Base-by-base conservation (phyloP, 176 grass and related monocot genomes). In the Avena insularis region DNA sequence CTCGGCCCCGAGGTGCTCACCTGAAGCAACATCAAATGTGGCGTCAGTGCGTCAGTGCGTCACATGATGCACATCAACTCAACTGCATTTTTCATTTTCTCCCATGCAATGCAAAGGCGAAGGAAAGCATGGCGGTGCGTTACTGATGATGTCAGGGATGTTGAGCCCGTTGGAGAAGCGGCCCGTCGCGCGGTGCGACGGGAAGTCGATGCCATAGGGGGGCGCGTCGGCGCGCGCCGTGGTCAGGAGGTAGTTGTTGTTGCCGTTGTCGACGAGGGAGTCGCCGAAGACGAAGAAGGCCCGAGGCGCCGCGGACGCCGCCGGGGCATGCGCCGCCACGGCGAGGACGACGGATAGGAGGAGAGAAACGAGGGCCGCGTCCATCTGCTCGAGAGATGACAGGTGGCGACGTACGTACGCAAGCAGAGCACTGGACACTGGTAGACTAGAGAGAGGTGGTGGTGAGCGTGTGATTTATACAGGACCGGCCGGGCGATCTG, bases 201-300 rank as follows among this genome's bases (percentile, higher is more conserved):
- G 97, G 79, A 36, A 90, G 88, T 99, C 97, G 53, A 99, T 96
- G 75, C 97, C 97, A 84, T 99, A 99, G 12, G 97, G 97, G 3
- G 87, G 88, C 9, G 92, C 58, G 59, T 99, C 97, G 1, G 97
- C 94, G 29, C 97, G 97, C 69, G 97, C 94, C 50, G 90, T 93
- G 15, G 97, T 99, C 45, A 93, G 87, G 31, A 99, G 73, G 77
- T 91, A 99, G 84, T 96, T 94, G 86, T 99, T 99, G 90, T 99
- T 96, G 82, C 94, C 97, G 47, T 93, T 94, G 86, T 99, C 97
- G 3, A 99, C 97, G 35, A 99, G 92, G 16, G 97, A 99, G 80
- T 99, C 97, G 20, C 97, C 94, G 84, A 99, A 99, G 13, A 99
- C 94, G 82, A 99, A 99, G 91, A 99, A 99, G 53, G 92, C 92